Evolutionary conservation across 2,329 filamentous ascomycete genomes (phyloP), one percentile per base, ranked within the genome.

Genomic region (Eutypella sp.): DNA sequence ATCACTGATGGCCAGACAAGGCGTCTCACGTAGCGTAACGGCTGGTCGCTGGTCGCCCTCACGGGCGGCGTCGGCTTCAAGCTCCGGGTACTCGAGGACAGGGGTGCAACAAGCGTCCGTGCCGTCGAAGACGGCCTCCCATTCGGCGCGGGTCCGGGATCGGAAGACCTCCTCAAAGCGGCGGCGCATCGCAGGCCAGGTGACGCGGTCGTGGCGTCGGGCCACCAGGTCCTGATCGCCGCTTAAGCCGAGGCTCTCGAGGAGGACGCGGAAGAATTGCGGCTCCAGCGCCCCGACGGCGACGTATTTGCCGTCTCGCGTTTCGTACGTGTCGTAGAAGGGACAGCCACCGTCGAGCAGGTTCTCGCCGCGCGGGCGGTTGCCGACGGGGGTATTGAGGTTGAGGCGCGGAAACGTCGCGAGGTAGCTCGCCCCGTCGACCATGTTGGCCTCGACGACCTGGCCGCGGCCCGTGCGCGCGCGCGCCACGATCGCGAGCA

Each of bases 371-470:
- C 91, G 73, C 22, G 79, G 74, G 3, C 65, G 64, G 55, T 71
- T 63, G 73, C 89, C 91, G 33, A 82, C 61, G 1, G 78, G 75
- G 6, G 73, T 82, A 61, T 84, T 83, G 50, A 75, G 72, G 23
- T 74, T 73, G 49, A 95, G 71, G 27, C 92, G 75, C 42, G 87
- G 84, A 68, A 92, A 92, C 0, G 83, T 85, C 2, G 85, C 84
- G 22, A 97, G 70, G 65, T 92, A 92, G 29, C 82, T 79, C 19
- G 79, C 81, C 8, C 92, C 92, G 68, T 97, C 92, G 11, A 96
- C 92, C 92, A 97, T 97, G 66, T 95, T 96, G 15, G 88, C 89
- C 69, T 96, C 89, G 8, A 97, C 90, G 11, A 96, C 84, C 68
- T 96, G 92, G 0, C 92, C 92, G 2, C 69, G 70, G 0, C 89